Evolutionary conservation across 371 early-diverging fungal genomes (phyloP), one percentile per base, ranked within the genome.

Genomic region (Rhizopus sp.): DNA sequence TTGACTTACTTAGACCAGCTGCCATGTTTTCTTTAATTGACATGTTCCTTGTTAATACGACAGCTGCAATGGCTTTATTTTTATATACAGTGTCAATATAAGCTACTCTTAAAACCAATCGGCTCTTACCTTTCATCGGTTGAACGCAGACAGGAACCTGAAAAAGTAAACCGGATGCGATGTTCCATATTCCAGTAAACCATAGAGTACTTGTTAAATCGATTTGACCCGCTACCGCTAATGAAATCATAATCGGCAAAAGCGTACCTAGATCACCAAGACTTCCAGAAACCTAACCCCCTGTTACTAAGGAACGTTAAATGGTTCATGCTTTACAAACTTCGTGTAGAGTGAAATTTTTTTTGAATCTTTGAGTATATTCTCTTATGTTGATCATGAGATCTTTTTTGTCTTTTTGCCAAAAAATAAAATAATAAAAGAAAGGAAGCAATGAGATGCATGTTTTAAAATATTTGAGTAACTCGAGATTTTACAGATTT

Each of bases 161-260:
- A 59, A 88, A 95, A 23, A 81, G 51, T 10, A 90, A 50, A 16
- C 94, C 94, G 0, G 89, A 86, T 33, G 87, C 13, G 41, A 95
- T 92, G 57, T 94, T 94, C 90, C 88, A 95, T 35, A 93, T 68
- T 10, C 94, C 95, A 51, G 92, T 92, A 75, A 93, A 92, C 72
- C 93, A 83, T 57, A 95, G 70, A 8, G 93, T 90, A 32, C 93
- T 72, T 4, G 93, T 84, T 37, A 95, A 67, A 55, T 88, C 86
- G 55, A 91, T 83, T 65, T 93, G 93, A 7, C 87, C 86, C 7
- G 83, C 81, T 10, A 87, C 62, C 4, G 90, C 75, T 16, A 95
- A 73, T 8, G 93, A 86, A n/a, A 93, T 82, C 71, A 94, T 85
- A 51, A 95, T 87, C 8, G 96, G 96, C 39, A 95, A 66, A 39